A percentile compares a stretch with the other conserved stretches of the same genome.
phyloP scores from a whole-genome alignment of 1,139 yeast genomes.

The Lodderomyces parapsilosis region DNA sequence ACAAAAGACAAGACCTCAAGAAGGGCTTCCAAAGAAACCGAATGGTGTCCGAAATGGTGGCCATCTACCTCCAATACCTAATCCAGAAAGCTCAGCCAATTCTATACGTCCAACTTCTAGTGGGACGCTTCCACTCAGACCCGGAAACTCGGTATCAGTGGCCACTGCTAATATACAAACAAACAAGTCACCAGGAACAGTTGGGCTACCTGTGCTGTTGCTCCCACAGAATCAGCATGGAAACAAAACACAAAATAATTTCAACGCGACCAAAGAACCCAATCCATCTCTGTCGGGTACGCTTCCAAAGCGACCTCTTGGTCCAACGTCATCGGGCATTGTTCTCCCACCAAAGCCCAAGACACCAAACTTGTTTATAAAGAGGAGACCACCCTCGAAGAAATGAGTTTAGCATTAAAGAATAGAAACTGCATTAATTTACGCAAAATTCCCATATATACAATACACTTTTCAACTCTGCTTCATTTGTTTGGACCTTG shows the following conservation, averaged over 20 bases:
- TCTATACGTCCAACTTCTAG: conserved; percentile 5
- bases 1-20: background rate
- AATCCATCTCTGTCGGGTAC: conserved; percentile 6
- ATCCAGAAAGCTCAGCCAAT: background rate
- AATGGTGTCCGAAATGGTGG: no score
- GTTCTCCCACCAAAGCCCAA: conserved; percentile 17
- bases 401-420: background rate
- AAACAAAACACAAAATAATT: no score
- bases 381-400: conserved; percentile 12
- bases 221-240: no score
- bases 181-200: no score
- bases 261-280: no score
- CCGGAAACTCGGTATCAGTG: no score
- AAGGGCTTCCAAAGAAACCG: background rate
- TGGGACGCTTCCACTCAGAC: conserved; percentile 7
- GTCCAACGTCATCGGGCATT: conserved; percentile 19
- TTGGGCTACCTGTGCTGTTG: no score
- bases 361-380: conserved; percentile 19
- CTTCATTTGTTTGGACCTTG: background rate
- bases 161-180: no score
- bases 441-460: no score
- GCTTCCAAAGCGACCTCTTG: conserved; percentile 1
- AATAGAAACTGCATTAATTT: background rate
- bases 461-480: background rate
- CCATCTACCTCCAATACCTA: no score